Evolutionary conservation across 371 early-diverging fungal species (phyloP).

Genomic region (Parasitella parasitica): DNA sequence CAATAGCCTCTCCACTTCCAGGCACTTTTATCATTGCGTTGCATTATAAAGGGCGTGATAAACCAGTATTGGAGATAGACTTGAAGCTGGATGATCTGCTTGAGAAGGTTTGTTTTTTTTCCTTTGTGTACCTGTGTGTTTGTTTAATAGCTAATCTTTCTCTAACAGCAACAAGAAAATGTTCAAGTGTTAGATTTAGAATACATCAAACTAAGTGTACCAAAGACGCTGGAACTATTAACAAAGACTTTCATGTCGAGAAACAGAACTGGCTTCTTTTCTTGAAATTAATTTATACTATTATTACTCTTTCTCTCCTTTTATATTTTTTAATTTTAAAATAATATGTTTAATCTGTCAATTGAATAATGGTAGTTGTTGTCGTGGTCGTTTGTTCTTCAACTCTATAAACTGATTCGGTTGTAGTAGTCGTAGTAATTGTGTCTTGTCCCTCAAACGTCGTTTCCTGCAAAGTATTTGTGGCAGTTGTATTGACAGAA

Average conservation of each 20-base stretch:
- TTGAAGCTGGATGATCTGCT: conserved; percentile 91
- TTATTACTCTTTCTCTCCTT: background rate
- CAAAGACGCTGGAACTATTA: conserved; percentile 40
- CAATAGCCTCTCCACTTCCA: conserved; percentile 82
- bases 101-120: conserved; percentile 65
- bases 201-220: conserved; percentile 83
- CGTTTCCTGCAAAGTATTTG: background rate
- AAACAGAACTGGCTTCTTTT: conserved; percentile 16
- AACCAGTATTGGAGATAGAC: conserved; percentile 94
- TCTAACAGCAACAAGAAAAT: conserved; percentile 88
- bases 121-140: background rate
- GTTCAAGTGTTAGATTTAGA: conserved; percentile 86
- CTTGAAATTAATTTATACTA: background rate
- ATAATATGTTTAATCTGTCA: background rate
- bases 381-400: background rate
- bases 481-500: background rate
- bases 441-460: background rate
- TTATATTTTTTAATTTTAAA: background rate
- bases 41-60: conserved; percentile 90
- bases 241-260: conserved; percentile 52
- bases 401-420: background rate
- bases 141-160: background rate
- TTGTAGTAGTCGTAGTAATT: background rate
- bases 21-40: conserved; percentile 90
- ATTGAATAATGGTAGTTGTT: background rate